These are phyloP conservation scores for Cladosporium sp. DNA, from an alignment of 2,329 filamentous ascomycete genomes.

Conservation along the genomic window DNA sequence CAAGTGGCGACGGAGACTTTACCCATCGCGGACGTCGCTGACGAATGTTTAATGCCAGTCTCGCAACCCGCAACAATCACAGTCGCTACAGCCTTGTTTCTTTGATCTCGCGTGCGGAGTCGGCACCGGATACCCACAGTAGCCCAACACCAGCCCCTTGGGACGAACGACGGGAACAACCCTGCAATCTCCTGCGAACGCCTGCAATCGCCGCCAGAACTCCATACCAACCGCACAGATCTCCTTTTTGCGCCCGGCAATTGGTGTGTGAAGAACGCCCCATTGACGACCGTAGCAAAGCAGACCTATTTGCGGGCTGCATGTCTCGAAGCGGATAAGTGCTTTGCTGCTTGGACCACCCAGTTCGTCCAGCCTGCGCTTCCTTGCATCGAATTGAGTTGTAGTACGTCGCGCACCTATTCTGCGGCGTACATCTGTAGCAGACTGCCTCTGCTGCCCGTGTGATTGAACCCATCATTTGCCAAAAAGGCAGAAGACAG, in stretches of 20 bases:
- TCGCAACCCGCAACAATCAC: conserved; percentile 17
- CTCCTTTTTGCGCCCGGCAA: conserved; percentile 16
- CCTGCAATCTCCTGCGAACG: conserved; percentile 35
- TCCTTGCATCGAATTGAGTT: conserved; percentile 12
- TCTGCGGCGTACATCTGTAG: conserved; percentile 31
- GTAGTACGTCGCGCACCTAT: conserved; percentile 16
- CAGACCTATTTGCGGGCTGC: conserved; percentile 18
- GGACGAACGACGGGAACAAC: conserved; percentile 25
- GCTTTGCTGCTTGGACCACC: conserved; percentile 21
- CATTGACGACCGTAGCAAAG: conserved; percentile 11
- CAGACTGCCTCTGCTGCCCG: conserved; percentile 22
- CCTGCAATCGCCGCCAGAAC: conserved; percentile 25
- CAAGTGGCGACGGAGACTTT: background rate
- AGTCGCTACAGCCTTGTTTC: conserved; percentile 23
- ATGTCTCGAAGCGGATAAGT: conserved; percentile 31
- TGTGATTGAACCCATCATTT: conserved; percentile 22
- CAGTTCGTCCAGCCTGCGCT: conserved; percentile 15
- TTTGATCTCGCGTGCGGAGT: conserved; percentile 24
- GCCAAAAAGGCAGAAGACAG: conserved; percentile 25
- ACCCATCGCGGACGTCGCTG: background rate
- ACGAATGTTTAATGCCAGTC: conserved; percentile 6
- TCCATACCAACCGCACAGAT: conserved; percentile 16
- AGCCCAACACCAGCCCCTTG: conserved; percentile 27
- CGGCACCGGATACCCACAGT: conserved; percentile 27
- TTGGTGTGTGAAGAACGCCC: conserved; percentile 11